phyloP scores from a whole-genome alignment of 129 eudicot genomes.

The Tanacetum coccineum region DNA sequence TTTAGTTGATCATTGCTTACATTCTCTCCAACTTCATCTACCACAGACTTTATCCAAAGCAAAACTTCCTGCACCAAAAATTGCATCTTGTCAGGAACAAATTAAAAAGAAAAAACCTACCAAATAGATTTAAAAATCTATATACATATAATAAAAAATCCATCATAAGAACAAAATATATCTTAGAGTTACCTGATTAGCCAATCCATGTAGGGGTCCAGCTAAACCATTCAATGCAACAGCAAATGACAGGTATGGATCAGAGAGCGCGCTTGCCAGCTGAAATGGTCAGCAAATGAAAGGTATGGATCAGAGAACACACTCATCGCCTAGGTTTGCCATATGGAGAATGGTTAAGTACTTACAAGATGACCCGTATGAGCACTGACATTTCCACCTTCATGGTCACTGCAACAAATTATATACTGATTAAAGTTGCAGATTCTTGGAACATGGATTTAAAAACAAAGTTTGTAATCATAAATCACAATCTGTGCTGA shows the following conservation, averaged over 20 bases:
- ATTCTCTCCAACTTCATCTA: conserved; percentile 88
- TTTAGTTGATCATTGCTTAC: conserved; percentile 71
- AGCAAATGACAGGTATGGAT: conserved; percentile 98
- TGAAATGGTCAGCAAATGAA: conserved; percentile 23
- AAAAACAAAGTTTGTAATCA: background rate
- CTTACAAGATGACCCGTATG: conserved; percentile 98
- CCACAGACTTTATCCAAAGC: conserved; percentile 95
- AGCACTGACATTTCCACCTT: conserved; percentile 99
- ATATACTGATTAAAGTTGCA: conserved; percentile 5
- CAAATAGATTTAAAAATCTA: no score
- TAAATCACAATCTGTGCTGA: background rate
- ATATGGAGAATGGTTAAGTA: background rate
- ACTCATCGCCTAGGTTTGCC: no score
- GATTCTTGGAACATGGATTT: conserved; percentile 6
- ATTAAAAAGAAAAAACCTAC: no score
- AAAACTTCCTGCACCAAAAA: conserved; percentile 80
- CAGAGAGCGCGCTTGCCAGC: conserved; percentile 99
- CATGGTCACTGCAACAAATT: conserved; percentile 81
- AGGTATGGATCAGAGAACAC: background rate
- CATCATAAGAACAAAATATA: background rate
- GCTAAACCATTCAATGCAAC: conserved; percentile 98
- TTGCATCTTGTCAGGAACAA: background rate
- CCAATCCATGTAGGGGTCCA: conserved; percentile 98
- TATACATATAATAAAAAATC: no score
- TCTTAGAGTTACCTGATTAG: conserved; percentile 76